Base-by-base conservation (phyloP, 192 early-diverging fungal genomes). In the Linnemannia elongata region DNA sequence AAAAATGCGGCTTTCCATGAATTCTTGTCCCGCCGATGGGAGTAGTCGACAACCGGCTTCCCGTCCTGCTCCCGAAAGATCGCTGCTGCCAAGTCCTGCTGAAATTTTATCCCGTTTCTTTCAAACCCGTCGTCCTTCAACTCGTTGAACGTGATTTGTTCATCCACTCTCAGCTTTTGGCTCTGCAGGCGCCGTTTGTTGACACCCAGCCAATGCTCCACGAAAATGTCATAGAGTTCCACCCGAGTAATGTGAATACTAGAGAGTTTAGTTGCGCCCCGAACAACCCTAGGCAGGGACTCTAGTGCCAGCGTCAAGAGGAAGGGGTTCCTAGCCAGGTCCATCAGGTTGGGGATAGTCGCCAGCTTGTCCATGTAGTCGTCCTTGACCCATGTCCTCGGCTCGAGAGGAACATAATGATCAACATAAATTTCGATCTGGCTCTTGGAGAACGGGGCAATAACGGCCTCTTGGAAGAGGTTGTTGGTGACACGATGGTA, bases 391-490 rank as follows among this genome's bases (percentile, higher is more conserved):
- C 76, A 77, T 5, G 42, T n/a, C 33, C 42, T 36, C 15, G 36
- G 35, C 22, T 71, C 36, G 20, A 45, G 0, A 17, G 76, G 30
- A 35, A 77, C 22, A 20, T 66, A 69, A 39, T 35, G 15, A 0
- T 69, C 44, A 5, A 77, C 30, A 42, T 77, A 70, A 8, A 22
- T 2, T 27, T 77, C 41, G 35, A 77, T 69, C 30, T 77, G 76
- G 39, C 33, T 7, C 13, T 70, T 45, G 36, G 69, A 71, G 69
- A 71, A 71, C 1, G 69, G 69, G 4, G 39, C 18, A 3, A 52
- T 52, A 3, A 77, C 66, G 33, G 76, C 76, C 15, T 77, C 76
- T 20, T 77, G 76, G 35, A 77, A 77, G 13, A 77, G 39, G 6
- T 33, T 12, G 2, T 63, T 33, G 9, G 10, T 13, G 10, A 3